Evolutionary conservation across 805 yeast genomes (phyloP).

Genomic region (Sugiyamaella mastotermitis): DNA sequence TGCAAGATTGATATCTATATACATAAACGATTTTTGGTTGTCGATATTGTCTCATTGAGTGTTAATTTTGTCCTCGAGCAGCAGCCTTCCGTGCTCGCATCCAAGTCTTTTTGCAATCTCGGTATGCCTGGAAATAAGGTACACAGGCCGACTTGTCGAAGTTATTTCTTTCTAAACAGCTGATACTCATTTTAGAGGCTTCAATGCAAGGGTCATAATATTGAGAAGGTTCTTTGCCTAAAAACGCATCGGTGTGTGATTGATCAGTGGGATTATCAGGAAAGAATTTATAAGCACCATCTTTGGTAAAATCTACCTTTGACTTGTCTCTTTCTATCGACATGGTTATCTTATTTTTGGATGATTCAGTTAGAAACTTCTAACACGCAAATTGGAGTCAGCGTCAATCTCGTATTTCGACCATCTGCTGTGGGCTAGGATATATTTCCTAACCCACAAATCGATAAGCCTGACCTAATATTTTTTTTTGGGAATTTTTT

Average conservation of each 20-base stretch:
- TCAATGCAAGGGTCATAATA: conserved; percentile 93
- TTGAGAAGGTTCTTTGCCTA: conserved; percentile 70
- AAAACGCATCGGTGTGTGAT: conserved; percentile 61
- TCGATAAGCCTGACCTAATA: no score
- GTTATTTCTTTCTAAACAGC: conserved; percentile 73
- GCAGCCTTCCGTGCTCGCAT: conserved; percentile 17
- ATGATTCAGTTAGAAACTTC: no score
- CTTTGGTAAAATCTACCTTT: conserved; percentile 52
- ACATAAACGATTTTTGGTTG: neutral
- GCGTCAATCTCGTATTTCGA: no score
- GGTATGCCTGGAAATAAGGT: conserved; percentile 86
- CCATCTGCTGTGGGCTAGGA: no score
- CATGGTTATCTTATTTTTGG: conserved; percentile 6
- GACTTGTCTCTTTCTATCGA: conserved; percentile 30
- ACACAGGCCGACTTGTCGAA: conserved; percentile 62
- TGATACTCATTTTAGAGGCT: conserved; percentile 78
- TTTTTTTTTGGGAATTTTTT: no score
- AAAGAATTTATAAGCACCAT: conserved; percentile 59
- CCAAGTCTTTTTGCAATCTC: conserved; percentile 87
- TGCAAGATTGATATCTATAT: neutral
- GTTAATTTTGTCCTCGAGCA: conserved; percentile 5
- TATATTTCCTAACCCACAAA: no score
- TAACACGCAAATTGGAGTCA: no score
- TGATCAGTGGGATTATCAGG: conserved; percentile 84
- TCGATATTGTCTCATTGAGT: no score